Base-by-base conservation (phyloP, 2,329 filamentous ascomycete species). In the Phoma herbarum region DNA sequence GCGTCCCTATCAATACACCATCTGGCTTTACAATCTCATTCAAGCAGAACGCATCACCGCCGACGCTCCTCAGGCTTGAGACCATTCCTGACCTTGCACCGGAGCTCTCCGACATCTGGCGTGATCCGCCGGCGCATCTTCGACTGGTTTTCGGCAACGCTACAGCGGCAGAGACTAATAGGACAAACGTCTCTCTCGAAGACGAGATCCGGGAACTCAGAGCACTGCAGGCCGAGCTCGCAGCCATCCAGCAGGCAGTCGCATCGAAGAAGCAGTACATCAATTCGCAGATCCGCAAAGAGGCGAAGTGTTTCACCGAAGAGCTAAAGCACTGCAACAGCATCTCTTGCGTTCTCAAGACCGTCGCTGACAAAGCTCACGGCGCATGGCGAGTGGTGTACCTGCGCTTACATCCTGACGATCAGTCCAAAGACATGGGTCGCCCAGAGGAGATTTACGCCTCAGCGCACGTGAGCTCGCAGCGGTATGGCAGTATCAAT, bases 241-340 rank as follows among this genome's bases (percentile, higher is more conserved):
- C 74, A 45, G 66, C 75, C 35, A 72, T 82, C 20, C 74, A 78
- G 11, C 66, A 74, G 20, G 65, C 73, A 16, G 75, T 78, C 39
- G 68, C 68, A n/a, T 52, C 70, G 9, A 77, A 79, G 66, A 73
- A 76, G 60, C 65, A 71, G 42, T 50, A 66, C 44, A 76, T 79
- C 60, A 64, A 74, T 12, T 62, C 65, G 22, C 71, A 70, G 20
- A 60, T 77, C 23, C 64, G 68, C 35, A 57, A 76, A 31, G 67
- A 76, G 41, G 63, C 64, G 11, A 62, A 72, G 14, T 64, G 64
- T n/a, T 68, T 81, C 11, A 72, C 71, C 18, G 70, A 79, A 35
- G 75, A 81, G 18, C 62, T 82, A 12, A 66, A 74, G 55, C 67
- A 79, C 45, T 83, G 81, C 61, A 75, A 81, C 57, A 76, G 75